Evolutionary conservation across 176 grass and related monocot genomes (phyloP).

Genomic region (Oryza punctata): DNA sequence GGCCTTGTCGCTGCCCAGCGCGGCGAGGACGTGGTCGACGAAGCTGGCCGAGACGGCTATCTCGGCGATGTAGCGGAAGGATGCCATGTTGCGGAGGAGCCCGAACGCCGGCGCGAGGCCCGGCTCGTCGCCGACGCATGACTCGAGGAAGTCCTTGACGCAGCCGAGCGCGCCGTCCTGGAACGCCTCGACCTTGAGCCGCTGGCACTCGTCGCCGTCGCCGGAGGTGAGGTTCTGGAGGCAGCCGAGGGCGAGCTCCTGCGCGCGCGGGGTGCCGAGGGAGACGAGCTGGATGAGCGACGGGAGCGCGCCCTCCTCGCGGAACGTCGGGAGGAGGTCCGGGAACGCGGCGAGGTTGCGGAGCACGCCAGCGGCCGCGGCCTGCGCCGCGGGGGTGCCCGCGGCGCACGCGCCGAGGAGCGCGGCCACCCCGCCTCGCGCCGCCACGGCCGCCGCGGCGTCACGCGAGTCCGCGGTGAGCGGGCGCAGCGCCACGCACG

Average conservation of each 20-base stretch:
- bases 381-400: slow-evolving; percentile 69
- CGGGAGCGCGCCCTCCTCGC: slow-evolving; percentile 61
- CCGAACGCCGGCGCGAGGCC: slow-evolving; percentile 66
- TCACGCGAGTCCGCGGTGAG: slow-evolving; percentile 59
- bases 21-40: slow-evolving; percentile 42
- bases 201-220: slow-evolving; percentile 56
- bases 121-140: slow-evolving; percentile 36
- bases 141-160: slow-evolving; percentile 71
- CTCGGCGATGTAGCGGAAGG: slow-evolving; percentile 84
- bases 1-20: slow-evolving; percentile 49
- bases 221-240: slow-evolving; percentile 65
- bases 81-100: slow-evolving; percentile 67
- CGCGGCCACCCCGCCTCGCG: slow-evolving; percentile 69
- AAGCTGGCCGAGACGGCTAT: slow-evolving; percentile 48
- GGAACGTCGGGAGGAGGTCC: slow-evolving; percentile 59
- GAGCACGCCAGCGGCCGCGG: slow-evolving; percentile 66
- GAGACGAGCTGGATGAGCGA: slow-evolving; percentile 58
- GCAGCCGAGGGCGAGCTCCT: slow-evolving; percentile 67
- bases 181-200: slow-evolving; percentile 69
- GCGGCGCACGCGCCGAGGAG: slow-evolving; percentile 61
- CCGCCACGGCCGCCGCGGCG: slow-evolving; percentile 44
- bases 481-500: slow-evolving; percentile 53
- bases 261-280: slow-evolving; percentile 64
- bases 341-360: slow-evolving; percentile 56
- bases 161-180: slow-evolving; percentile 73